Percentiles rank a stretch among this genome's conserved stretches.
Conservation (phyloP, 345 rosid species). For the Turnera subulata region DNA sequence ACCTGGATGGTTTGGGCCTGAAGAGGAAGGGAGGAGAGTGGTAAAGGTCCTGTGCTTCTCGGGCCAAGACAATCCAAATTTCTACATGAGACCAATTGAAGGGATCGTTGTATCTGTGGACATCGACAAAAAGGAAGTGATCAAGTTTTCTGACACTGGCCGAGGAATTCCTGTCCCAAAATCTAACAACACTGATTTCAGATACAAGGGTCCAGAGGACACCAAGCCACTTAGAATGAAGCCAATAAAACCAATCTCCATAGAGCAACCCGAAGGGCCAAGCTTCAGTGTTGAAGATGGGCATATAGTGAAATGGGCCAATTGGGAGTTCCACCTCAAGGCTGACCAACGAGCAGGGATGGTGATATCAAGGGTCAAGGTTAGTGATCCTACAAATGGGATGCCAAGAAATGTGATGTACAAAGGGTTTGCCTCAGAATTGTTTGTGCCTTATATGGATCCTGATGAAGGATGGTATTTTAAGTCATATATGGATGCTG, state of each 20-base stretch:
- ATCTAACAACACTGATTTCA: slow-evolving; percentile 74
- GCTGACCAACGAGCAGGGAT: slow-evolving; percentile 79
- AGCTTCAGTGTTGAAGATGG: slow-evolving; percentile 57
- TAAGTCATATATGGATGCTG: slow-evolving; percentile 88
- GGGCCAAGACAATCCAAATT: slow-evolving; percentile 63
- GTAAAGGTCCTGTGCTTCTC: slow-evolving; percentile 88
- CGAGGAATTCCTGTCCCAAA: slow-evolving; percentile 70
- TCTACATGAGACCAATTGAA: slow-evolving; percentile 96
- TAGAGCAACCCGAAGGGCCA: slow-evolving; percentile 86
- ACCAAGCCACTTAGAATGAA: slow-evolving; percentile 14
- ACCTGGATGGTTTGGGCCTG: slow-evolving; percentile 85
- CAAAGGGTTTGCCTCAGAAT: slow-evolving; percentile 65
- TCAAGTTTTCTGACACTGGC: slow-evolving; percentile 65
- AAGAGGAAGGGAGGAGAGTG: slow-evolving; percentile 58
- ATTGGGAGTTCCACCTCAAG: slow-evolving; percentile 82
- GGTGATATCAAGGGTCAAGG: slow-evolving; percentile 54
- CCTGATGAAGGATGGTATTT: slow-evolving; percentile 88
- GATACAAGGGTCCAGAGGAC: slow-evolving; percentile 30
- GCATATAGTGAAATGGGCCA: slow-evolving; percentile 80
- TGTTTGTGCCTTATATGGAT: slow-evolving; percentile 92
- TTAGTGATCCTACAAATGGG: slow-evolving; percentile 59
- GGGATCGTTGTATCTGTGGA: slow-evolving; percentile 78
- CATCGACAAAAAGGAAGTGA: slow-evolving; percentile 58
- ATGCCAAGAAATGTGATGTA: slow-evolving; percentile 68
- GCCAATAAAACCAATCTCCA: slow-evolving; percentile 59